phyloP scores from a whole-genome alignment of 2,329 filamentous ascomycete genomes.

The Nemania sp. region DNA sequence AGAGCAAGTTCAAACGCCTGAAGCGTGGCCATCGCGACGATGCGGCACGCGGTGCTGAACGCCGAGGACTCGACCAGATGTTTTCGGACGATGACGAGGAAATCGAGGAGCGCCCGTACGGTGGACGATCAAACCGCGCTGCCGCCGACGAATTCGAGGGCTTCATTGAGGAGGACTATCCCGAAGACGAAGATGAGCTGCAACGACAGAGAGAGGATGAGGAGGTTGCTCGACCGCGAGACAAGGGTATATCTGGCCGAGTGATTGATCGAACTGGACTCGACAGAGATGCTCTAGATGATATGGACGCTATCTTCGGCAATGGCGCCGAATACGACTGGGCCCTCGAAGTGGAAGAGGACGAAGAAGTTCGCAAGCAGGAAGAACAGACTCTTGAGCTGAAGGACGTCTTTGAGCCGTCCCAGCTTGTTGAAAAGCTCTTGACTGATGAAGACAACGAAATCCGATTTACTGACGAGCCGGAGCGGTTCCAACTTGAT shows the following conservation, averaged over 20 bases:
- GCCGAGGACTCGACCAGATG: slow-evolving; percentile 83
- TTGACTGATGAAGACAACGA: slow-evolving; percentile 93
- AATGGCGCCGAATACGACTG: slow-evolving; percentile 96
- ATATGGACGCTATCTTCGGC: slow-evolving; percentile 95
- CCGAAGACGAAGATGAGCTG: slow-evolving; percentile 79
- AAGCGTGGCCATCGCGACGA: slow-evolving; percentile 87
- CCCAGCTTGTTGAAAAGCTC: slow-evolving; percentile 89
- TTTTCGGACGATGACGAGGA: slow-evolving; percentile 95
- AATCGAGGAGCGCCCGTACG: slow-evolving; percentile 56
- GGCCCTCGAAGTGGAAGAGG: slow-evolving; percentile 86
- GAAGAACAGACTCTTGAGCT: slow-evolving; percentile 86
- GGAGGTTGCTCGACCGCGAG: slow-evolving; percentile 81
- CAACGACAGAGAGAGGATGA: slow-evolving; percentile 79
- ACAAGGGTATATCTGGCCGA: slow-evolving; percentile 67
- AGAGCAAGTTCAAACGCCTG: slow-evolving; percentile 94
- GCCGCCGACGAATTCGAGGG: slow-evolving; percentile 83
- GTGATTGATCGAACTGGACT: slow-evolving; percentile 81
- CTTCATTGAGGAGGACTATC: slow-evolving; percentile 96
- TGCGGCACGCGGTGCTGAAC: slow-evolving; percentile 63
- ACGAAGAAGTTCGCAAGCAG: slow-evolving; percentile 76
- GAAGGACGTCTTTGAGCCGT: slow-evolving; percentile 97
- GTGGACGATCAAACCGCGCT: slow-evolving; percentile 55
- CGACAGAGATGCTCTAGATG: slow-evolving; percentile 89
- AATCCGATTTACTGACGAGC: slow-evolving; percentile 86
- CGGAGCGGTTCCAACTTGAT: slow-evolving; percentile 91